phyloP scores from a whole-genome alignment of 495 filamentous ascomycete genomes.

The Daldinia bambusicola region DNA sequence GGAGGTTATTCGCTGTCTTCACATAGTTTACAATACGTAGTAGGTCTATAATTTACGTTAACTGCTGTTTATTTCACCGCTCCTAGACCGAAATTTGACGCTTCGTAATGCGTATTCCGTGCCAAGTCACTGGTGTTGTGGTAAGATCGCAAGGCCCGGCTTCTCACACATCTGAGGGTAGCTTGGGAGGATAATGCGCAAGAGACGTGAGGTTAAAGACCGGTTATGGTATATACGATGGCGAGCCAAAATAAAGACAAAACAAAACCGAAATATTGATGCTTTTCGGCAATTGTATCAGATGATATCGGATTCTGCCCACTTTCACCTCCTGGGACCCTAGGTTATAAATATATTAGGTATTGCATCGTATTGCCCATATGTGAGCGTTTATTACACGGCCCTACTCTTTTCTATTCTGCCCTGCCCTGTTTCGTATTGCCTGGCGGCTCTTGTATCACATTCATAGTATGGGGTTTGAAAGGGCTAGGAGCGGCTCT shows the following conservation, averaged over 20 bases:
- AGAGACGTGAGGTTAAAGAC: not conserved
- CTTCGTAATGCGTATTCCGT: no score
- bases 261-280: not conserved
- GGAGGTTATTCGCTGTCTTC: not conserved
- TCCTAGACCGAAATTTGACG: not conserved
- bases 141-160: slow-evolving; percentile 4
- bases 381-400: not conserved
- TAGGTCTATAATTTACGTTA: no score
- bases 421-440: no score
- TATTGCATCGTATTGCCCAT: not conserved
- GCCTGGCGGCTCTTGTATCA: not conserved
- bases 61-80: slow-evolving; percentile 17
- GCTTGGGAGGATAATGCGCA: slow-evolving; percentile 19
- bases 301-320: not conserved
- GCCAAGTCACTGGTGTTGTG: no score
- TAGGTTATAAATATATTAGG: not conserved
- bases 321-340: no score
- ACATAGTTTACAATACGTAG: not conserved
- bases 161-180: not conserved
- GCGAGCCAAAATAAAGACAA: not conserved
- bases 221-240: not conserved
- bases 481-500: slow-evolving; percentile 1
- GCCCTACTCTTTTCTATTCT: no score
- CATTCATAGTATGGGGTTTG: not conserved
- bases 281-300: slow-evolving; percentile 19